Conservation (phyloP, 2,329 filamentous ascomycete species). For the Pseudogymnoascus sp. region DNA sequence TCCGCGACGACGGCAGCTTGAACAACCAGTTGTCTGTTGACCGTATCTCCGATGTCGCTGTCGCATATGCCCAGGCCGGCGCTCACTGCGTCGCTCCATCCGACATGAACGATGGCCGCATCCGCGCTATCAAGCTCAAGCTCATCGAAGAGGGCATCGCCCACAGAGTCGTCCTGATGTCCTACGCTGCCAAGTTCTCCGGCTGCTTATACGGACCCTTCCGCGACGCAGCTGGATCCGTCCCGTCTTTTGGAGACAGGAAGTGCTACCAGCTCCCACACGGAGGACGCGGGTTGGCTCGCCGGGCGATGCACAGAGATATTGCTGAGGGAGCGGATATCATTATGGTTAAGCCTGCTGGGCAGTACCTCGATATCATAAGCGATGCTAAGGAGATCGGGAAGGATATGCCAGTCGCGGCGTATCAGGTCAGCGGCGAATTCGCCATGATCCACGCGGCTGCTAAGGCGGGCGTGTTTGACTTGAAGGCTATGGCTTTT, state of each 20-base stretch:
- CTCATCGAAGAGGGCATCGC: slow-evolving; percentile 90
- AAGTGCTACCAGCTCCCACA: slow-evolving; percentile 95
- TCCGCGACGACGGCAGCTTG: slow-evolving; percentile 82
- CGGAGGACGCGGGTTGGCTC: slow-evolving; percentile 81
- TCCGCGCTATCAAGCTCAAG: slow-evolving; percentile 96
- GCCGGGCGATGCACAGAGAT: slow-evolving; percentile 81
- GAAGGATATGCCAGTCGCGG: slow-evolving; percentile 82
- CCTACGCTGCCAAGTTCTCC: slow-evolving; percentile 95
- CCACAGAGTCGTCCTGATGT: slow-evolving; percentile 90
- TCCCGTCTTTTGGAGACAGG: slow-evolving; percentile 85
- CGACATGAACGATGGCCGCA: slow-evolving; percentile 98
- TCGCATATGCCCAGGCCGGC: slow-evolving; percentile 90
- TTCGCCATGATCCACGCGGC: slow-evolving; percentile 97
- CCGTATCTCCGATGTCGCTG: slow-evolving; percentile 92
- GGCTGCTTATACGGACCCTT: slow-evolving; percentile 96
- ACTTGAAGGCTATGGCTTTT: slow-evolving; percentile 88
- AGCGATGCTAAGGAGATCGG: slow-evolving; percentile 93
- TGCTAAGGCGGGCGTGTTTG: slow-evolving; percentile 93
- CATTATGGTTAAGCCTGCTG: slow-evolving; percentile 98
- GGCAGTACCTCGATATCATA: slow-evolving; percentile 94
- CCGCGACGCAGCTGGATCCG: slow-evolving; percentile 87
- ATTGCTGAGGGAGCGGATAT: slow-evolving; percentile 92
- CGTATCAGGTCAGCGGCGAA: slow-evolving; percentile 95
- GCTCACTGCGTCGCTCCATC: slow-evolving; percentile 95
- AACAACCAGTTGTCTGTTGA: slow-evolving; percentile 94